Evolutionary conservation across 371 early-diverging fungal species (phyloP).

Genomic region (Actinomucor elegans): DNA sequence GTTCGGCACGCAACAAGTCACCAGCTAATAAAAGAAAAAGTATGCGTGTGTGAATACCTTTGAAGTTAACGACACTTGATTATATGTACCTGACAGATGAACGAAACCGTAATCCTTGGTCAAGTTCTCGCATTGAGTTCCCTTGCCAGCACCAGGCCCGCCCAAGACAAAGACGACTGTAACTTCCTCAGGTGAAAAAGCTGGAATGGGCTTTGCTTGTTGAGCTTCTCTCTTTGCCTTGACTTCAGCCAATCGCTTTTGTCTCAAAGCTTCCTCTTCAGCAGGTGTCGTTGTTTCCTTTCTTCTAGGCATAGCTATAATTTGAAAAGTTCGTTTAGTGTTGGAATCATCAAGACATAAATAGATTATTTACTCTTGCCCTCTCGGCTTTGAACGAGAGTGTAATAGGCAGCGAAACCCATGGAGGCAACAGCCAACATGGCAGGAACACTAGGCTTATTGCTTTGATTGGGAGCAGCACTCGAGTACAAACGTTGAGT

Average conservation of each 20-base stretch:
- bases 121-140: constrained; percentile 88
- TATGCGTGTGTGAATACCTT: no score
- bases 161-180: constrained; percentile 77
- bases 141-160: constrained; percentile 88
- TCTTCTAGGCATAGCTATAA: constrained; percentile 25
- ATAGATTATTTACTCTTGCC: constrained; percentile 39
- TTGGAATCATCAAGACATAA: not conserved
- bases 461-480: constrained; percentile 10
- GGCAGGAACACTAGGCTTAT: constrained; percentile 43
- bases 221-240: constrained; percentile 16
- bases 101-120: constrained; percentile 89
- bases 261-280: constrained; percentile 21
- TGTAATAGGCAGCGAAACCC: constrained; percentile 52
- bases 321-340: not conserved
- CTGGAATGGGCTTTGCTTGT: constrained; percentile 25
- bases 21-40: constrained; percentile 87
- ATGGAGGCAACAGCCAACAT: constrained; percentile 55
- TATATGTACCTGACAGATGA: constrained; percentile 76
- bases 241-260: constrained; percentile 14
- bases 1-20: constrained; percentile 90
- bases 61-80: no score
- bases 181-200: constrained; percentile 43
- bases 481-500: constrained; percentile 23
- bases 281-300: constrained; percentile 14
- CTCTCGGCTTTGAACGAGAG: constrained; percentile 43